Evolutionary conservation across 164 flowering plant species (phyloP).

Genomic region (Saururus chinensis): DNA sequence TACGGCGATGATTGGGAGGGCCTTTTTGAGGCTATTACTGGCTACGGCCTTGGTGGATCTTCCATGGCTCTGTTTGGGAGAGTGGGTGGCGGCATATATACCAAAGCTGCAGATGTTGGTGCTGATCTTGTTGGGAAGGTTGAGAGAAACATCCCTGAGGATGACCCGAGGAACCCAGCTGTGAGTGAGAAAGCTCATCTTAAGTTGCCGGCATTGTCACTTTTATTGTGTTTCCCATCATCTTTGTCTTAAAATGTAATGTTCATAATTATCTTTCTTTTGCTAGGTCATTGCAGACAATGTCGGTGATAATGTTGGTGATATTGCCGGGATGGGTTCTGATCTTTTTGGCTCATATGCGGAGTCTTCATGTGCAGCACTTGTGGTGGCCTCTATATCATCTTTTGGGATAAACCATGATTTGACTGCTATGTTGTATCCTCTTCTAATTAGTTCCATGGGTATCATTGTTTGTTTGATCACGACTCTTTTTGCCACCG

Average conservation of each 20-base stretch:
- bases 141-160: constrained; percentile 15
- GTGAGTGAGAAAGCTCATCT: constrained; percentile 3
- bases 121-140: constrained; percentile 18
- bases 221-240: background rate
- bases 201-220: background rate
- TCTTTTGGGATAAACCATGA: constrained; percentile 14
- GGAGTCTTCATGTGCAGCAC: constrained; percentile 14
- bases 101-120: constrained; percentile 18
- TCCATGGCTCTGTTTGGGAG: constrained; percentile 20
- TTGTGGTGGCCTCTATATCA: constrained; percentile 14
- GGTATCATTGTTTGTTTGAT: constrained; percentile 14
- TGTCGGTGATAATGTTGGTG: constrained; percentile 18
- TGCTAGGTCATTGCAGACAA: constrained; percentile 16
- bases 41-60: constrained; percentile 17
- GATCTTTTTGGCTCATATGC: constrained; percentile 17
- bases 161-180: constrained; percentile 16
- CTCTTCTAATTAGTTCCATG: constrained; percentile 13
- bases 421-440: constrained; percentile 12
- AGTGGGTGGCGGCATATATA: constrained; percentile 14
- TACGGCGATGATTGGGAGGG: constrained; percentile 20
- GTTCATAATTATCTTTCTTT: background rate
- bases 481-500: constrained; percentile 13
- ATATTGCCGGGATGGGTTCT: constrained; percentile 20
- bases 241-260: background rate
- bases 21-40: constrained; percentile 15